Conservation (phyloP, 2,329 filamentous ascomycete genomes). For the Colletotrichum sp. region DNA sequence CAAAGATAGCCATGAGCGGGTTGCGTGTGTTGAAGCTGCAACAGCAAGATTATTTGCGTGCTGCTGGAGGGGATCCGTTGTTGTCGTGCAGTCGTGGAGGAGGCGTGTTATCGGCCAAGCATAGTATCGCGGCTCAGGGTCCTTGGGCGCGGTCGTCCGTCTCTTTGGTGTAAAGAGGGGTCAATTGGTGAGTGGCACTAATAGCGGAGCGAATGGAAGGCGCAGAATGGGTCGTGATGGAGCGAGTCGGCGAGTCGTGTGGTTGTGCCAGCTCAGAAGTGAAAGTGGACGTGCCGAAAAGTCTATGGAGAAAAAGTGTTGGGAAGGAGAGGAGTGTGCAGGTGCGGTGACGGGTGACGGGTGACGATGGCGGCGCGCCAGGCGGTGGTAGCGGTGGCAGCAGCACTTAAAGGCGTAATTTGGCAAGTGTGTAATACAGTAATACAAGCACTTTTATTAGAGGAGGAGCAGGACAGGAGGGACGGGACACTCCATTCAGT, state of each 20-base stretch:
- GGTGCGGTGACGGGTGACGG: not conserved
- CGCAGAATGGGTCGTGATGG: not conserved
- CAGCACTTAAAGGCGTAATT: not conserved
- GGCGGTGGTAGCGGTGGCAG: not conserved
- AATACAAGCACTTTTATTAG: slow-evolving; percentile 21
- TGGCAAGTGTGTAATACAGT: slow-evolving; percentile 11
- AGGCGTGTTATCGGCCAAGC: not conserved
- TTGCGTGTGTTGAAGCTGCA: slow-evolving; percentile 12
- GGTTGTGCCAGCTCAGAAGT: not conserved
- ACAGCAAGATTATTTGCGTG: slow-evolving; percentile 25
- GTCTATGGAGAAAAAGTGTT: slow-evolving; percentile 4
- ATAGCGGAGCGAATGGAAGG: slow-evolving; percentile 9
- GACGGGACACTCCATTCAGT: slow-evolving; percentile 10
- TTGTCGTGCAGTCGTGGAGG: not conserved
- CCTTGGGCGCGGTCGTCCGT: not conserved
- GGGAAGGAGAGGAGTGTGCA: not conserved
- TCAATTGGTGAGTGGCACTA: slow-evolving; percentile 13
- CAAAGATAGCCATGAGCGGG: slow-evolving; percentile 28
- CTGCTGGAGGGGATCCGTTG: slow-evolving; percentile 5
- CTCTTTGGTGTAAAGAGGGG: slow-evolving; percentile 2
- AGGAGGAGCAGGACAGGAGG: slow-evolving; percentile 3
- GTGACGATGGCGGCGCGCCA: slow-evolving; percentile 17
- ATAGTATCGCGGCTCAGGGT: not conserved
- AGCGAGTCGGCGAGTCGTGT: not conserved
- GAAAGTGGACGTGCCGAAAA: not conserved